Evolutionary conservation across 768 basidiomycete species (phyloP), one percentile per base, ranked within the genome.

Genomic region (Butyriboletus loyo): DNA sequence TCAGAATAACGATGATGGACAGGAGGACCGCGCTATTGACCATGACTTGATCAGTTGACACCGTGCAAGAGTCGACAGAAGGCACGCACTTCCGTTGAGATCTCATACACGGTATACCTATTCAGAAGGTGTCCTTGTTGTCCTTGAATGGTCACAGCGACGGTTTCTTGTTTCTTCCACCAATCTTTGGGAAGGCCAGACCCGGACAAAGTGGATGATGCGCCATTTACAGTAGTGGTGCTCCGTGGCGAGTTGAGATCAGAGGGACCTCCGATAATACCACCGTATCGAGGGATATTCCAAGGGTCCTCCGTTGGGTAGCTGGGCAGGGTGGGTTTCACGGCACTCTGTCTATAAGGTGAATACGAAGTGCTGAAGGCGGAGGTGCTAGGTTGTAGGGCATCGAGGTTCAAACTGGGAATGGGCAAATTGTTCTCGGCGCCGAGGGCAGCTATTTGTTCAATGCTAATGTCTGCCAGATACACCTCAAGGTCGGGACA

Each of bases 51-150:
- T 58, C 43, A 47, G 28, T 62, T 17, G 58, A 55, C 35, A 32
- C 48, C 49, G 2, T 38, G 24, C 46, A 61, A 41, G 15, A 24
- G 42, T 42, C 41, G 36, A 32, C 34, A 50, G 22, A 31, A 28
- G 38, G n/a, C 36, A 75, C 85, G 67, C 57, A 92, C 90, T 48
- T 91, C 86, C 22, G 89, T 84, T 11, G 78, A 71, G 27, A 98
- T 76, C 63, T 89, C 85, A 66, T 96, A 98, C 4, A 92, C 85
- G 51, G 82, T 88, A 64, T 90, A 88, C 49, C 95, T 81, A 61
- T 89, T 92, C 60, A 96, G 71, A 59, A 96, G 87, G 72, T 95
- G 95, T 2, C 94, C 94, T 67, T 95, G 92, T 60, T 90, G 92
- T 28, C 93, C 93, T 39, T 89, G 73, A 43, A 94, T 77, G 40